Evolutionary conservation across 345 rosid species (phyloP), one percentile per base, ranked within the genome.

Genomic region (Limnanthes douglasii): DNA sequence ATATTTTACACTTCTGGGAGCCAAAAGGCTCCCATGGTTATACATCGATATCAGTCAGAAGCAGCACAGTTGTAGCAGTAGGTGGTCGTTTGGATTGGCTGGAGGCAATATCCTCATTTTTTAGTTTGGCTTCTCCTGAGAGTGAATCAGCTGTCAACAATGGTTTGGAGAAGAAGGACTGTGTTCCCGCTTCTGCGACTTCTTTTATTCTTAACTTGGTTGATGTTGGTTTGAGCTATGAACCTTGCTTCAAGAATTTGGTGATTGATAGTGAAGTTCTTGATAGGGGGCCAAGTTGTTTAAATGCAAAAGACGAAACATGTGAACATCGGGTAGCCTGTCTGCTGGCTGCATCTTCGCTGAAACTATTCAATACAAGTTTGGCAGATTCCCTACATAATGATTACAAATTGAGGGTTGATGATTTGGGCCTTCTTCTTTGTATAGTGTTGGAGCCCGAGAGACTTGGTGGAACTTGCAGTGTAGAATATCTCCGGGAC

Each of bases 71-170:
- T 60, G 72, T 80, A 32, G 94, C 96, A 3, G 59, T 63, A 37
- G 88, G 96, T 46, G 98, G 96, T 23, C 94, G 98, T 36, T 56
- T 84, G 58, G 96, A 90, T 64, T 90, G 98, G 98, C 46, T 90
- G 40, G 78, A 67, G 46, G 66, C 66, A 31, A 63, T 69, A 56
- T 43, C 41, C 25, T 90, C 96, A 25, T 84, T 84, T 53, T 80
- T 90, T 52, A 56, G 48, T 26, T 38, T 46, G 61, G 63, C 78
- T 4, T 56, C 70, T 31, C 26, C 54, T 24, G 62, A 66, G 50
- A 29, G 51, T 24, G 60, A 50, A 17, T 55, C 55, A 38, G 44
- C 29, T 29, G 66, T 35, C 44, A 55, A 61, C 8, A 42, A 25
- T 32, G 15, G 42, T 34, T 50, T 66, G 51, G 39, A 38, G 15